Evolutionary conservation across 169 alveolate species (phyloP).

Genomic region (Cryptosporidium ubiquitum): DNA sequence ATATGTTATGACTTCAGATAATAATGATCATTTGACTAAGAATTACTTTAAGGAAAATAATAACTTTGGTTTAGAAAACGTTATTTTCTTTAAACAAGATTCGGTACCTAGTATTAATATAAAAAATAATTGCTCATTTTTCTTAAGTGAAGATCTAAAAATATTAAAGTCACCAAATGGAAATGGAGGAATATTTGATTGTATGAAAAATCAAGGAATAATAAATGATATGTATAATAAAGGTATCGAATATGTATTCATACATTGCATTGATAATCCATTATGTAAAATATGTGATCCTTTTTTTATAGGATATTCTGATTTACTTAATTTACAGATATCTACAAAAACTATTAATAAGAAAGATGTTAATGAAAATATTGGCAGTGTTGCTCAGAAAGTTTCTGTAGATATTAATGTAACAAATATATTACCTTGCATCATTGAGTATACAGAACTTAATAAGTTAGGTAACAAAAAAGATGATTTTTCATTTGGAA

Average conservation of each 20-base stretch:
- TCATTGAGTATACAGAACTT: constrained; percentile 85
- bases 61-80: constrained; percentile 83
- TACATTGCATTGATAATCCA: constrained; percentile 87
- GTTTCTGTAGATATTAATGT: constrained; percentile 68
- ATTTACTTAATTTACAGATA: constrained; percentile 74
- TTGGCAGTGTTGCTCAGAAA: constrained; percentile 63
- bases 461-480: constrained; percentile 65
- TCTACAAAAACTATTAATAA: constrained; percentile 78
- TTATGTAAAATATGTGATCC: constrained; percentile 88
- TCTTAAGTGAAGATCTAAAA: constrained; percentile 75
- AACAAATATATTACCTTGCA: constrained; percentile 61
- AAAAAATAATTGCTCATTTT: constrained; percentile 79
- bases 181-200: constrained; percentile 88
- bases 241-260: constrained; percentile 82
- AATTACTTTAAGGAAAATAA: constrained; percentile 81
- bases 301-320: constrained; percentile 82
- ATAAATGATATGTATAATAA: constrained; percentile 79
- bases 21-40: constrained; percentile 77
- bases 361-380: constrained; percentile 46
- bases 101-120: constrained; percentile 83
- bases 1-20: constrained; percentile 85
- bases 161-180: constrained; percentile 86
- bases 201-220: constrained; percentile 77
- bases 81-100: constrained; percentile 83
- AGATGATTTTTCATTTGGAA: constrained; percentile 76